Base-by-base conservation (phyloP, 2,329 filamentous ascomycete species). In the Stagonosporopsis chrysanthemi region DNA sequence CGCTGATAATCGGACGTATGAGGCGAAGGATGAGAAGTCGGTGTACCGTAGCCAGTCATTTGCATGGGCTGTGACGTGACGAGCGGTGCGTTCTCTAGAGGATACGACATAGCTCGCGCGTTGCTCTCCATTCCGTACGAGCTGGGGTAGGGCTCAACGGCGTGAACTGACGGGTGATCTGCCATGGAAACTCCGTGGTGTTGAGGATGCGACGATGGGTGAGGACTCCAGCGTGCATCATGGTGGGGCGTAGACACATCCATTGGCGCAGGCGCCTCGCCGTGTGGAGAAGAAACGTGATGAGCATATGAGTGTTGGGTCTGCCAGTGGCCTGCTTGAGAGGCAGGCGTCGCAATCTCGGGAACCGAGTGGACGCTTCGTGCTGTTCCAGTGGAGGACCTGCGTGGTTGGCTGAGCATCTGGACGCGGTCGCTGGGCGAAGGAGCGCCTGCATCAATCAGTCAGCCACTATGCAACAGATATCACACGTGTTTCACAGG, bases 381-480 rank as follows among this genome's bases (percentile, higher is more conserved):
- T n/a, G 74, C 68, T 19, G 73, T 76, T 36, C 73, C 69, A 15
- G 74, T 76, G 31, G 75, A 77, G 12, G 72, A 72, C 53, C 73
- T 69, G 46, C 75, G 65, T 14, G 73, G 69, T 42, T 75, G 73
- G 69, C 70, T 75, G 56, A 75, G 70, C 61, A 77, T 76, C 51
- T 75, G 73, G 42, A 77, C 67, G 39, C 75, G 67, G 56, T 77
- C 75, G 60, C 70, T 75, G 29, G 75, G 74, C n/a, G 74, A 76
- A 15, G 73, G 71, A 22, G 73, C 74, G 41, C 71, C 70, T 69
- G 62, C 40, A 63, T 63, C 22, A 35, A 17, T 52, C 47, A 35
- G 65, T 68, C 61, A 63, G 65, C 55, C 35, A 56, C 53, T 57
- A 64, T 66, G 65, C 54, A 60, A 53, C 47, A 26, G 47, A 44